These are phyloP conservation scores for Paecilomyces sp. DNA, from an alignment of 2,329 filamentous ascomycete species.

Conservation along the genomic window DNA sequence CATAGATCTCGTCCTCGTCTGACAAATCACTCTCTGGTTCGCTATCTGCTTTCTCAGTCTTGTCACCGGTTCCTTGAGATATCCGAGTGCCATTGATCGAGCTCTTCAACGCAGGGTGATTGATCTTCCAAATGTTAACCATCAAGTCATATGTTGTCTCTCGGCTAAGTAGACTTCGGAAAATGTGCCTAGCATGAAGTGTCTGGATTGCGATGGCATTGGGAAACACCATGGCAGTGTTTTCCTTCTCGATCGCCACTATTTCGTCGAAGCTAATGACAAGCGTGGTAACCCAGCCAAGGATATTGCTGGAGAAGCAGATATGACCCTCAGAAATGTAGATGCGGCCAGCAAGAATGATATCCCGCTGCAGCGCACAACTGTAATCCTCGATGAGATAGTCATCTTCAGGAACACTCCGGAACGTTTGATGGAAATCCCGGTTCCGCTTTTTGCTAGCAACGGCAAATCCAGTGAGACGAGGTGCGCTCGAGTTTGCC, in stretches of 20 bases:
- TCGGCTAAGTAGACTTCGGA: slow-evolving; percentile 88
- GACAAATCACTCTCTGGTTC: slow-evolving; percentile 71
- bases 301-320: slow-evolving; percentile 97
- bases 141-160: slow-evolving; percentile 96
- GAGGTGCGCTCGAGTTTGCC: slow-evolving; percentile 55
- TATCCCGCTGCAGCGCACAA: slow-evolving; percentile 90
- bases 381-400: slow-evolving; percentile 98
- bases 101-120: slow-evolving; percentile 84
- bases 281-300: slow-evolving; percentile 94
- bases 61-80: slow-evolving; percentile 75
- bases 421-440: slow-evolving; percentile 89
- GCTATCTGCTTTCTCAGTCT: slow-evolving; percentile 70
- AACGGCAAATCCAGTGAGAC: slow-evolving; percentile 89
- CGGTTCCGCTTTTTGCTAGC: slow-evolving; percentile 93
- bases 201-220: slow-evolving; percentile 97
- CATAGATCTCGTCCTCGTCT: slow-evolving; percentile 58
- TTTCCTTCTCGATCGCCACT: slow-evolving; percentile 93
- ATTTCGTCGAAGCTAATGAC: slow-evolving; percentile 99
- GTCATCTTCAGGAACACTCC: slow-evolving; percentile 95
- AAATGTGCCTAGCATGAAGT: slow-evolving; percentile 87
- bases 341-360: slow-evolving; percentile 83
- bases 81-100: slow-evolving; percentile 82
- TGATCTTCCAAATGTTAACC: slow-evolving; percentile 97
- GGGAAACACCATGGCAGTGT: slow-evolving; percentile 88
- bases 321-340: slow-evolving; percentile 97